phyloP scores from a whole-genome alignment of 345 rosid species.

The Bruguiera parviflora region DNA sequence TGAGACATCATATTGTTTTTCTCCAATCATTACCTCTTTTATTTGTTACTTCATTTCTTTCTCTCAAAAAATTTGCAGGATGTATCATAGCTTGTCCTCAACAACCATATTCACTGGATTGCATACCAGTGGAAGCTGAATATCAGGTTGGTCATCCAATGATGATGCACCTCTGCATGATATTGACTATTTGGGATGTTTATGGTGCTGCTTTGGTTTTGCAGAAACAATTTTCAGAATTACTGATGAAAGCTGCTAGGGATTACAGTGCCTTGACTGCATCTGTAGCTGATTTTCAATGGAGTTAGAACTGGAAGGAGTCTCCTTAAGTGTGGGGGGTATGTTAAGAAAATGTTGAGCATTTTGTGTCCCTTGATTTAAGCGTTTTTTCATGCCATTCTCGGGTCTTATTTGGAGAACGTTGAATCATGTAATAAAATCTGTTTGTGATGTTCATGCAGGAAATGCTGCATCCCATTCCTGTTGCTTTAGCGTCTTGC shows the following conservation, averaged over 20 bases:
- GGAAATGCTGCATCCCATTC: constrained; percentile 98
- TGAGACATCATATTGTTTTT: too few species aligned
- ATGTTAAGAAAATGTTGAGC: constrained; percentile 14
- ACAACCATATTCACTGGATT: constrained; percentile 94
- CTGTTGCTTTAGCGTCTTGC: constrained; percentile 95
- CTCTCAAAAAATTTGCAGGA: constrained; percentile 42
- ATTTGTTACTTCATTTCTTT: neutral
- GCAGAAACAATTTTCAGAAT: constrained; percentile 96
- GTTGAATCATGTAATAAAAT: neutral
- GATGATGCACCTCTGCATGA: neutral
- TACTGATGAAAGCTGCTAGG: constrained; percentile 94
- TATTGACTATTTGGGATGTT: neutral
- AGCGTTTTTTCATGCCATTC: neutral
- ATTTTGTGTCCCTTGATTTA: neutral
- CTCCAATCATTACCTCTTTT: too few species aligned
- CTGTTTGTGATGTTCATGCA: constrained; percentile 20
- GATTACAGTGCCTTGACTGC: constrained; percentile 95
- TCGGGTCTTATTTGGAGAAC: neutral
- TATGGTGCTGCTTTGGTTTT: constrained; percentile 1
- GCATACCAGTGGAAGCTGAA: constrained; percentile 99
- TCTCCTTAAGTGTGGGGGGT: constrained; percentile 98
- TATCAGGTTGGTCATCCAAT: constrained; percentile 60
- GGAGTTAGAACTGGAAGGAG: constrained; percentile 98
- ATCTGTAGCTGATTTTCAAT: constrained; percentile 86
- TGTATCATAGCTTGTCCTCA: constrained; percentile 92